phyloP scores from a whole-genome alignment of 169 alveolate genomes.

The Babesia divergens region DNA sequence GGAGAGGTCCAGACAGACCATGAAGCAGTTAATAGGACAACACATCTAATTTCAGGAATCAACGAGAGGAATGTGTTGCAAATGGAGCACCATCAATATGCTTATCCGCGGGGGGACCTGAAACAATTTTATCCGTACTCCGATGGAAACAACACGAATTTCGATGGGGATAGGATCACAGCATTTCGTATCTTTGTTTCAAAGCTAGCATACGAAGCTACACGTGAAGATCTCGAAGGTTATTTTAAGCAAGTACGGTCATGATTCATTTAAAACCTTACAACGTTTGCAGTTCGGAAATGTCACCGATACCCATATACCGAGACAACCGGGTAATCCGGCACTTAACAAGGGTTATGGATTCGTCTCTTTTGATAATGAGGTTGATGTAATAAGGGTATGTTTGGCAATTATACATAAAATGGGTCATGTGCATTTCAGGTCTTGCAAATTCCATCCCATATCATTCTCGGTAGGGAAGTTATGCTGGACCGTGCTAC shows the following conservation, averaged over 20 bases:
- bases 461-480: conserved; percentile 71
- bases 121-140: background rate
- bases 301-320: conserved; percentile 62
- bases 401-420: background rate
- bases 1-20: too few relatives aligned
- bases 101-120: background rate
- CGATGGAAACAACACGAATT: background rate
- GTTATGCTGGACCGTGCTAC: conserved; percentile 74
- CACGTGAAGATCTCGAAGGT: conserved; percentile 68
- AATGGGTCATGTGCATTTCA: background rate
- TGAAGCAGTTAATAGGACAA: too few relatives aligned
- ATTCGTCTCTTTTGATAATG: conserved; percentile 74
- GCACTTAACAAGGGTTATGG: conserved; percentile 76
- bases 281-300: conserved; percentile 62
- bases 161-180: conserved; percentile 43
- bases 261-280: background rate
- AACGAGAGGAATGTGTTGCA: too few relatives aligned
- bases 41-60: too few relatives aligned
- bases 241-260: conserved; percentile 61
- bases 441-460: conserved; percentile 67
- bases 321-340: conserved; percentile 54
- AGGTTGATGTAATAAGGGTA: conserved; percentile 57
- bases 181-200: conserved; percentile 69
- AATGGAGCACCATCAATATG: background rate
- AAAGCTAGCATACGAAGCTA: conserved; percentile 71